Evolutionary conservation across 768 basidiomycete species (phyloP), one percentile per base, ranked within the genome.

Genomic region (Inosperma sp.): DNA sequence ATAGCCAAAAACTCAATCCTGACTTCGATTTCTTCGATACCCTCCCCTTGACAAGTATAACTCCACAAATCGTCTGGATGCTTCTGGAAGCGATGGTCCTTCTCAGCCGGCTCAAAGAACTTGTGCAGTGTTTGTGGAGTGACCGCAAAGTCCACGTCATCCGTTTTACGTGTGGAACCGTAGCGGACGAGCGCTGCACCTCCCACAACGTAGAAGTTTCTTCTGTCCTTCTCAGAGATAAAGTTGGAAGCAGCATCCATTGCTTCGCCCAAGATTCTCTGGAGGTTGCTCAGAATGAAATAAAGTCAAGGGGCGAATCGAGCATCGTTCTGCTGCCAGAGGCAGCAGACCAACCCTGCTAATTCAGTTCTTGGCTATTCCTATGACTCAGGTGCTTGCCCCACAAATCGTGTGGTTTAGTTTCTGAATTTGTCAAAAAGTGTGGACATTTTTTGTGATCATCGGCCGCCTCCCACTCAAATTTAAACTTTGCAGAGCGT

Each of bases 191-290:
- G 36, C 2, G 19, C 36, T 22, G 17, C 36, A 37, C 36, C 30
- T 29, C 43, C 43, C 43, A 44, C 22, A 37, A 37, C 36, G 23
- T 37, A 37, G 23, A 37, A 13, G 3, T 34, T 3, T 34, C 10
- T 35, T 35, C 13, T 35, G 6, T 35, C 13, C 5, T 35, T 8
- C 4, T 3, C 7, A 22, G 21, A 13, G 17, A 25, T 19, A 19
- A 31, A n/a, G 4, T 5, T 5, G 22, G 45, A 16, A 46, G 30
- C 8, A 43, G 45, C 48, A 22, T 51, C 35, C 35, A 39, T 17
- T 39, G 41, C 34, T 46, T 40, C 39, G n/a, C 7, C 25, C 37
- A 40, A 23, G 39, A 40, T 40, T 40, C 39, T 40, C 22, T 12
- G 22, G 4, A 40, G 39, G 21, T 23, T 40, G 39, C 39, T 40